phyloP scores from a whole-genome alignment of 1,284 basidiomycete genomes.

The Wallemia hederae region DNA sequence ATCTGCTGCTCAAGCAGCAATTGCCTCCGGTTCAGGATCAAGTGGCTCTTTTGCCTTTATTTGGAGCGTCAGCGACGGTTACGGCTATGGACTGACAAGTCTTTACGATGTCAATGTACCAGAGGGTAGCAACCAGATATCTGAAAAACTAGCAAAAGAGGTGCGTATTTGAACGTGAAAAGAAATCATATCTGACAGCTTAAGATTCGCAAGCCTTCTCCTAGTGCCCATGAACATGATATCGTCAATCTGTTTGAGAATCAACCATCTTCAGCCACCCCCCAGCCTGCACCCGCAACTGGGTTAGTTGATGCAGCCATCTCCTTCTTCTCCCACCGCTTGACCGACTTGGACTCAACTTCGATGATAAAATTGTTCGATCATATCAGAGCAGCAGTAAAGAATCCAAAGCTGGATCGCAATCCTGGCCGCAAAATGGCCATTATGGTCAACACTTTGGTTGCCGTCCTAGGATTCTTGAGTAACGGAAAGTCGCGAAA shows the following conservation, averaged over 20 bases:
- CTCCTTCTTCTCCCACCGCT: constrained; percentile 42
- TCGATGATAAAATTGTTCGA: constrained; percentile 36
- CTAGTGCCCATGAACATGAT: neutral
- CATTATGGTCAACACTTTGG: constrained; percentile 47
- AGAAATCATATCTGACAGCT: constrained; percentile 5
- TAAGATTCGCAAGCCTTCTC: constrained; percentile 6
- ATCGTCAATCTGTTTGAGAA: neutral
- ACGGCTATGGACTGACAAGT: constrained; percentile 70
- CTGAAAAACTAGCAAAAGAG: neutral
- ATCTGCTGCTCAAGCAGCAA: constrained; percentile 69
- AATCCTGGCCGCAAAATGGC: constrained; percentile 73
- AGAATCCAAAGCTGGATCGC: constrained; percentile 53
- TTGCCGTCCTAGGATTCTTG: constrained; percentile 51
- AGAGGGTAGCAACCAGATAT: neutral
- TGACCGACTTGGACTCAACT: constrained; percentile 45
- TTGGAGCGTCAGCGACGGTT: constrained; percentile 67
- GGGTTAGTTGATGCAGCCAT: constrained; percentile 70
- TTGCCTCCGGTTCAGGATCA: constrained; percentile 31
- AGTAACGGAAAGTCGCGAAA: constrained; percentile 25
- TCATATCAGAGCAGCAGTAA: constrained; percentile 28
- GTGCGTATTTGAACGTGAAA: neutral
- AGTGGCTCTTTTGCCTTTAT: constrained; percentile 55
- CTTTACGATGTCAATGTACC: constrained; percentile 19
- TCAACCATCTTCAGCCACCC: neutral
- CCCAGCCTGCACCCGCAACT: constrained; percentile 29